These are phyloP conservation scores for Colletotrichum ledebouriae DNA, from an alignment of 2,329 filamentous ascomycete genomes.

Conservation along the genomic window DNA sequence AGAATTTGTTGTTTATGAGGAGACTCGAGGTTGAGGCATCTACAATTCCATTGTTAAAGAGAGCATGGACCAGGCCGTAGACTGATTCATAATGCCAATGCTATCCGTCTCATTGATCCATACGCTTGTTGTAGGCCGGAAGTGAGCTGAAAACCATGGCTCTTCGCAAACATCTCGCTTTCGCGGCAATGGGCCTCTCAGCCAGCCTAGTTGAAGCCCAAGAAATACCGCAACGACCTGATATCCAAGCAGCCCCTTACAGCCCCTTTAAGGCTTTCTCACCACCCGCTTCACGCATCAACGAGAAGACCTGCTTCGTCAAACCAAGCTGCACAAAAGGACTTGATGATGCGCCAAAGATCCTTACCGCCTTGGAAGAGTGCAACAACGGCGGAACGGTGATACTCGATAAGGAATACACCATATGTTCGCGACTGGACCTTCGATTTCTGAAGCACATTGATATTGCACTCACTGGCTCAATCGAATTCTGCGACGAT, in stretches of 20 bases:
- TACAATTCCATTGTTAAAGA: no score
- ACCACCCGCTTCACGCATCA: neutral
- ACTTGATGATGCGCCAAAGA: conserved; percentile 43
- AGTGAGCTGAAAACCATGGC: no score
- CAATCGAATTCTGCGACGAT: conserved; percentile 74
- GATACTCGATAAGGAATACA: conserved; percentile 69
- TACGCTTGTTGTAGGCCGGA: no score
- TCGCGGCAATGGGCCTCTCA: no score
- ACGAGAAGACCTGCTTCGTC: neutral
- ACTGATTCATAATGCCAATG: no score
- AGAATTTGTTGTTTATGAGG: no score
- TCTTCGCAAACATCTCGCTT: no score
- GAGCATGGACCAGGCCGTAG: no score
- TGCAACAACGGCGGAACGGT: conserved; percentile 75
- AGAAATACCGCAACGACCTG: conserved; percentile 29
- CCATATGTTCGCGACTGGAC: conserved; percentile 73
- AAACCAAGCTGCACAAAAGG: neutral
- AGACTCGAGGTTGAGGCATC: no score
- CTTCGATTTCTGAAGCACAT: conserved; percentile 73
- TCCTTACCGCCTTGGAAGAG: conserved; percentile 66
- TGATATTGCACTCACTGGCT: conserved; percentile 69
- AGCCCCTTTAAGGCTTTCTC: neutral
- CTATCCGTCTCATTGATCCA: no score
- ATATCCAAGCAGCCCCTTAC: conserved; percentile 26
- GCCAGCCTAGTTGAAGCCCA: no score